A percentile compares a stretch with the other conserved stretches of the same genome.
Conservation (phyloP, 1,284 basidiomycete species). For the Calocybe gambosa region DNA sequence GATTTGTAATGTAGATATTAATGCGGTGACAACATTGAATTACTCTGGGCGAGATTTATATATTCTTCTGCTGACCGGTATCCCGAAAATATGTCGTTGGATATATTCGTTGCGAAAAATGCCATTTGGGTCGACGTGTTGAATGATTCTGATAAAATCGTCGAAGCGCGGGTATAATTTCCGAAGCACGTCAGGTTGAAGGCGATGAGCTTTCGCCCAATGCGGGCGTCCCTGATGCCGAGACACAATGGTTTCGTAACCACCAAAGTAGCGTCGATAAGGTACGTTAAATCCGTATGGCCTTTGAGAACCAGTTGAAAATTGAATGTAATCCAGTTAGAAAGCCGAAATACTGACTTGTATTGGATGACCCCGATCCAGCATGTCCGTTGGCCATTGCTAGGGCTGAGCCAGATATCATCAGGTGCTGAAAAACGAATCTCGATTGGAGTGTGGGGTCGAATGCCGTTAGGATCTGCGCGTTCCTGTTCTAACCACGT, state of each 20-base stretch:
- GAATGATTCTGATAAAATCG: constrained; percentile 70
- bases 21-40: background rate
- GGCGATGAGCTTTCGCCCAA: constrained; percentile 93
- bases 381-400: constrained; percentile 73
- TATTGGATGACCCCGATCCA: constrained; percentile 98
- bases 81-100: constrained; percentile 67
- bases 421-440: constrained; percentile 86
- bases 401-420: constrained; percentile 92
- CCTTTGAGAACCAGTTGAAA: constrained; percentile 35
- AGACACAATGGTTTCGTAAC: constrained; percentile 74
- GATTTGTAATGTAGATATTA: constrained; percentile 6
- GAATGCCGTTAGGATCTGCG: constrained; percentile 62
- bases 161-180: constrained; percentile 79
- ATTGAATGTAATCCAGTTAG: constrained; percentile 3
- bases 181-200: constrained; percentile 63
- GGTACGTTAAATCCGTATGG: constrained; percentile 89
- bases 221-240: constrained; percentile 84
- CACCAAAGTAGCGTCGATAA: constrained; percentile 76
- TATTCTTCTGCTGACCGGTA: constrained; percentile 43
- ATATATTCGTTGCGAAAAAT: constrained; percentile 80
- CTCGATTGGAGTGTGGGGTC: constrained; percentile 92
- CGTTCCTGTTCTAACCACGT: constrained; percentile 73
- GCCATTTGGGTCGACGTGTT: constrained; percentile 74
- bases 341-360: constrained; percentile 53
- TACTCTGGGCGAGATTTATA: constrained; percentile 39